phyloP scores from a whole-genome alignment of 2,329 filamentous ascomycete species.

The Pseudopithomyces chartarum region DNA sequence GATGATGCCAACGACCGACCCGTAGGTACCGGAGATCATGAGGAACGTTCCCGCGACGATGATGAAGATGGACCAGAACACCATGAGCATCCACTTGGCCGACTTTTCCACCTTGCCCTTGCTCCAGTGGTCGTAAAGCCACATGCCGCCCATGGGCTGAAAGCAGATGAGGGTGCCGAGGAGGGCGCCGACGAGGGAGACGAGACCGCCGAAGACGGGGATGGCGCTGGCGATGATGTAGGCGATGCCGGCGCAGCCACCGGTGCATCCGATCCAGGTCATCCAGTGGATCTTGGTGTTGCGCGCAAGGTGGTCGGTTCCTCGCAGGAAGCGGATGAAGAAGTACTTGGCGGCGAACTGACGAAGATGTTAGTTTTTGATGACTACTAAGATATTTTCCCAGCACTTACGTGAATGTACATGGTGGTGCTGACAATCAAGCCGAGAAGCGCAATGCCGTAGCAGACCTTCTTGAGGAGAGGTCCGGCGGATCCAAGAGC shows the following conservation, averaged over 20 bases:
- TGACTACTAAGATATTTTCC: background rate
- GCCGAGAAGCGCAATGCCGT: slow-evolving; percentile 66
- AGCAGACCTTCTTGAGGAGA: slow-evolving; percentile 66
- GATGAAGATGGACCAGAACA: slow-evolving; percentile 29
- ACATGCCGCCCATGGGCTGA: slow-evolving; percentile 36
- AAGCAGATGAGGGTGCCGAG: slow-evolving; percentile 33
- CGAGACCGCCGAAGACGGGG: slow-evolving; percentile 33
- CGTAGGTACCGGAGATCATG: slow-evolving; percentile 31
- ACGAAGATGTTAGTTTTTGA: slow-evolving; percentile 1
- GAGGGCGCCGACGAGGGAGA: slow-evolving; percentile 32
- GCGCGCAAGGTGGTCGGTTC: slow-evolving; percentile 64
- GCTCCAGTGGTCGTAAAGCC: slow-evolving; percentile 34
- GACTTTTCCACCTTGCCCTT: slow-evolving; percentile 12
- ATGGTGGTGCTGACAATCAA: slow-evolving; percentile 29
- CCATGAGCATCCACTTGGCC: slow-evolving; percentile 25
- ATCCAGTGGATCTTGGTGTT: slow-evolving; percentile 33
- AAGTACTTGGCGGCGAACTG: slow-evolving; percentile 33
- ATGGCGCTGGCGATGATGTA: slow-evolving; percentile 34
- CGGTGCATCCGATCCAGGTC: slow-evolving; percentile 30
- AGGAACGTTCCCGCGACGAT: slow-evolving; percentile 28
- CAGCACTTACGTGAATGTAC: slow-evolving; percentile 25
- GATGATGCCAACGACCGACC: slow-evolving; percentile 32
- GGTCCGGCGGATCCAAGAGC: slow-evolving; percentile 66
- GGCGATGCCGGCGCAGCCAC: slow-evolving; percentile 18
- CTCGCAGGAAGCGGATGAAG: slow-evolving; percentile 73